These are phyloP conservation scores for Galerina sulciceps DNA, from an alignment of 768 basidiomycete species.

Conservation along the genomic window DNA sequence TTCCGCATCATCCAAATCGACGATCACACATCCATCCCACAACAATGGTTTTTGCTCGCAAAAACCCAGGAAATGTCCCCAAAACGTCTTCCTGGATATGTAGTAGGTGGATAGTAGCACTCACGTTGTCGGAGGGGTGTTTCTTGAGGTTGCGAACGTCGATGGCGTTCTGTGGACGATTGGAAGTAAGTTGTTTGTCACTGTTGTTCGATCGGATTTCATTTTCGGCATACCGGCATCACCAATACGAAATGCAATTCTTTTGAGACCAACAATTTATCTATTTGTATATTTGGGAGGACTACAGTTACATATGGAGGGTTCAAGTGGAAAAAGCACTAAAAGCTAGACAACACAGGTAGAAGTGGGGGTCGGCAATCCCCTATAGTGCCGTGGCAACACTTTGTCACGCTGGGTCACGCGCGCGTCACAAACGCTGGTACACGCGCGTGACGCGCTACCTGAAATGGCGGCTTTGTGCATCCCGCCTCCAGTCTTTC, in stretches of 20 bases:
- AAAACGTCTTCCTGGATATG: neutral
- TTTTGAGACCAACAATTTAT: no score
- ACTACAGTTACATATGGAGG: neutral
- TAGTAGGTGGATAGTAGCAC: constrained; percentile 20
- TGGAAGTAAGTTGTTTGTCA: constrained; percentile 17
- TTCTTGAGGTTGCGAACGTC: constrained; percentile 36
- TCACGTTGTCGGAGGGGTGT: constrained; percentile 38
- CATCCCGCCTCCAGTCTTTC: no score
- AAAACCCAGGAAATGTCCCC: constrained; percentile 1
- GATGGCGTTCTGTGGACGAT: constrained; percentile 20
- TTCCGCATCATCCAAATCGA: constrained; percentile 17
- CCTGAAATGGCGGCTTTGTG: no score
- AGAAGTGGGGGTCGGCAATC: neutral
- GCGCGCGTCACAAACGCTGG: no score
- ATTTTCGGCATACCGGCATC: constrained; percentile 14
- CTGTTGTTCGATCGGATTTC: constrained; percentile 10
- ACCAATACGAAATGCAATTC: no score
- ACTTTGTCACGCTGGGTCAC: no score
- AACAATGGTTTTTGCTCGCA: constrained; percentile 10
- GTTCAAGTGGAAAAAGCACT: neutral
- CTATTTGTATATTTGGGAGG: neutral
- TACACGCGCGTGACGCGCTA: no score
- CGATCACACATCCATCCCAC: constrained; percentile 30
- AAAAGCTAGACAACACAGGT: neutral
- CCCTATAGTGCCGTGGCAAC: no score